These are phyloP conservation scores for Wallacemonas collosoma DNA, from an alignment of 208 protist genomes.

Conservation along the genomic window DNA sequence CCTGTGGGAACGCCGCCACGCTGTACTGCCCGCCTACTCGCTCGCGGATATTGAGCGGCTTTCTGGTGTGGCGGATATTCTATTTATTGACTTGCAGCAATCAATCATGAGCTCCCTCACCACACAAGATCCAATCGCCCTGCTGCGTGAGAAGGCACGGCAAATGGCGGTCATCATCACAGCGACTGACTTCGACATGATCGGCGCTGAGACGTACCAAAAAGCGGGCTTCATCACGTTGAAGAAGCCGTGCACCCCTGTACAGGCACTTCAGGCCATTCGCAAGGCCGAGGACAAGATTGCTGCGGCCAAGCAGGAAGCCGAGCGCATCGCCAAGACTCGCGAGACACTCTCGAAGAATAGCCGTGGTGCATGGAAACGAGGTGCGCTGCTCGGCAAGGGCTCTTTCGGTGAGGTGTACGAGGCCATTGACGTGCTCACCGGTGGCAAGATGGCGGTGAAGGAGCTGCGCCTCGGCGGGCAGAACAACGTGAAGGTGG, in stretches of 20 bases:
- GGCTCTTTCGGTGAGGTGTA: constrained; percentile 88
- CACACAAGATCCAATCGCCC: constrained; percentile 55
- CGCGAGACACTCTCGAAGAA: constrained; percentile 83
- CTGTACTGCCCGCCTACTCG: constrained; percentile 78
- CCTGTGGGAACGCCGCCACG: constrained; percentile 88
- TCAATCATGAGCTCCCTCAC: constrained; percentile 53
- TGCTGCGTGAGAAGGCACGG: constrained; percentile 75
- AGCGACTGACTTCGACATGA: constrained; percentile 54
- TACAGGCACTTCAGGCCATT: constrained; percentile 75
- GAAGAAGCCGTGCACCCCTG: constrained; percentile 83
- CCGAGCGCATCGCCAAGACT: constrained; percentile 68
- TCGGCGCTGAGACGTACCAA: constrained; percentile 62
- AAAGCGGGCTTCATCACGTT: constrained; percentile 84
- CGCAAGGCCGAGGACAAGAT: constrained; percentile 80
- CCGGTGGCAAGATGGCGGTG: constrained; percentile 89
- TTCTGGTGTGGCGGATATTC: constrained; percentile 75
- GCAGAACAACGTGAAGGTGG: constrained; percentile 64
- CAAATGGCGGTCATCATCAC: constrained; percentile 87
- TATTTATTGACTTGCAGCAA: constrained; percentile 87
- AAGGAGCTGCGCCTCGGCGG: constrained; percentile 77
- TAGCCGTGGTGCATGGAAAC: constrained; percentile 80
- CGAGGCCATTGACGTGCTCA: constrained; percentile 82
- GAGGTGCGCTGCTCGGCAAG: constrained; percentile 78
- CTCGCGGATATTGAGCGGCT: constrained; percentile 75
- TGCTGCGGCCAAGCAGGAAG: constrained; percentile 66